Base-by-base conservation (phyloP, 345 rosid species). In the Eucalyptus sp. region DNA sequence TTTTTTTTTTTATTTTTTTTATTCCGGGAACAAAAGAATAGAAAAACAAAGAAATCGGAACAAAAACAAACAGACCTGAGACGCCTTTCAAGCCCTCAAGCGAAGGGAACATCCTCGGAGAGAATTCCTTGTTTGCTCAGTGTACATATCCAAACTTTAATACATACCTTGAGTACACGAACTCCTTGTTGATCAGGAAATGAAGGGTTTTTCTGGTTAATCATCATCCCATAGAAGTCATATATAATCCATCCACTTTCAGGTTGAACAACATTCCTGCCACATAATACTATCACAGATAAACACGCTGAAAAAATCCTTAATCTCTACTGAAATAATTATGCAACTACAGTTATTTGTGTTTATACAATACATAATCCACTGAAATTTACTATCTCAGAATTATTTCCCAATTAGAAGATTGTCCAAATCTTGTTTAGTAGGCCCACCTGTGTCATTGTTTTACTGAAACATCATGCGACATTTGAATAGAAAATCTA, bases 1-100 rank as follows among this genome's bases (percentile, higher is more conserved):
- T 7, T 51, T 0, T 16, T 51, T 0, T 16, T 15, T 16, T 44
- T 44, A 2, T 1, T 51, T 3, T 50, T 13, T 50, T 13, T 13
- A 17, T 51, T 17, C 4, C 0, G 4, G 0, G 9, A 52, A 52
- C 9, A 17, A 52, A 52, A 52, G 24, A 18, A 52, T 1, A 52
- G 56, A 52, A 1, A 17, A 52, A 52, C 56, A 52, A 52, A 17
- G 56, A 1, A 17, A 51, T 17, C 3, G 0, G 24, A 52, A 52
- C 24, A 52, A 52, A 52, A 52, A 51, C 22, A 51, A 17, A 51
- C 56, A 51, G 56, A 51, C 24, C 24, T 52, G 18, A 52, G 24
- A 17, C 24, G 6, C 64, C 64, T 25, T 25, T 58, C 13, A 58
- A 25, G 64, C 64, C 64, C n/a, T 25, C 13, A 58, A 58, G 64